phyloP scores from a whole-genome alignment of 345 rosid species.

The Limnanthes douglasii region DNA sequence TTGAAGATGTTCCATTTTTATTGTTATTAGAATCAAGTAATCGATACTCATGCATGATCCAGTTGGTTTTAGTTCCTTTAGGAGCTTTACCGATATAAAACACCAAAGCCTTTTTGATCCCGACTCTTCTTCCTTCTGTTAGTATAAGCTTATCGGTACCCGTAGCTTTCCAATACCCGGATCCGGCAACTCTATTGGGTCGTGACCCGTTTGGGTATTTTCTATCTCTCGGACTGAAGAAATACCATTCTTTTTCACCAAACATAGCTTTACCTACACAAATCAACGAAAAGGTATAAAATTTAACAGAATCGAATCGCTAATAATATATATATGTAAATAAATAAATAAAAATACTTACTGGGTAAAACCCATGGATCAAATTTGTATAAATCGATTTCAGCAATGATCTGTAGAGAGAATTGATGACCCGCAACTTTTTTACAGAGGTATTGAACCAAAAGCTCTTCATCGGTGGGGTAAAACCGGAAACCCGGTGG shows the following conservation, averaged over 20 bases:
- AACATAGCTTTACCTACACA: slow-evolving; percentile 53
- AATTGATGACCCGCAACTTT: slow-evolving; percentile 74
- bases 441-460: slow-evolving; percentile 75
- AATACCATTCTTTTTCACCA: slow-evolving; percentile 58
- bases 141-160: slow-evolving; percentile 77
- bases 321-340: neutral
- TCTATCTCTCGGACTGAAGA: slow-evolving; percentile 67
- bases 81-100: slow-evolving; percentile 91
- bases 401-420: slow-evolving; percentile 52
- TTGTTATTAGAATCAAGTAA: slow-evolving; percentile 31
- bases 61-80: slow-evolving; percentile 84
- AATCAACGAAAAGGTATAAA: neutral
- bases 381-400: slow-evolving; percentile 84
- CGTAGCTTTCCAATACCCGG: slow-evolving; percentile 98
- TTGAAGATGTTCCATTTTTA: slow-evolving; percentile 45
- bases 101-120: slow-evolving; percentile 89
- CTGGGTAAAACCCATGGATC: slow-evolving; percentile 93
- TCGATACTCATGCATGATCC: slow-evolving; percentile 99
- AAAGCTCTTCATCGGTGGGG: slow-evolving; percentile 94
- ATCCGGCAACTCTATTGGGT: slow-evolving; percentile 86
- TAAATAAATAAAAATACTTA: slow-evolving; percentile 16
- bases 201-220: slow-evolving; percentile 95
- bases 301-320: neutral
- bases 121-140: slow-evolving; percentile 62
- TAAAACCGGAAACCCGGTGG: slow-evolving; percentile 92